Conservation (phyloP, 78 protist species). For the Emiliania huxleyi region DNA sequence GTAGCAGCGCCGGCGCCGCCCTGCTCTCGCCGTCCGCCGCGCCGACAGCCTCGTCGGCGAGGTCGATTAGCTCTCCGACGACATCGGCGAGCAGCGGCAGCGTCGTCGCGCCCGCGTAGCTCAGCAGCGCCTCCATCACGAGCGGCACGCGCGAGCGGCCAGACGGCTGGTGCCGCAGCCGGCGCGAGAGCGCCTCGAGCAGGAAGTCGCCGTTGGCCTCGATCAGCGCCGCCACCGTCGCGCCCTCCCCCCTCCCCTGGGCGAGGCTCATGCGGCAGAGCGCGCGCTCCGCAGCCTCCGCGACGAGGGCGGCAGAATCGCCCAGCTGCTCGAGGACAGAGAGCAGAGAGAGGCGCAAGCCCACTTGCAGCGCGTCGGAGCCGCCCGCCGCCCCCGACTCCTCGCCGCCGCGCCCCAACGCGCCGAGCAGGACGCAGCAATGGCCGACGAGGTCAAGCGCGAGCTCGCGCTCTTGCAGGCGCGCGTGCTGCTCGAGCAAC, state of each 20-base stretch:
- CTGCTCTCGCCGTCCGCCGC: neutral
- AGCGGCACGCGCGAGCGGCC: neutral
- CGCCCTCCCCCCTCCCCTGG: neutral
- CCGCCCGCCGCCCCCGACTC: neutral
- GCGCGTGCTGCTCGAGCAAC: neutral
- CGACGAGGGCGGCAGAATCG: neutral
- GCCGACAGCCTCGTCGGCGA: neutral
- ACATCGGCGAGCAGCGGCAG: neutral
- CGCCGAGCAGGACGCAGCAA: neutral
- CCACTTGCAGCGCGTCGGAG: neutral
- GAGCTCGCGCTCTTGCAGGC: neutral
- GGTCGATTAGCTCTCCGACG: neutral
- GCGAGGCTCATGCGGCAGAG: neutral
- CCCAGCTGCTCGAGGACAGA: neutral
- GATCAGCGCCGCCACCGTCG: neutral
- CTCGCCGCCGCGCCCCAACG: neutral
- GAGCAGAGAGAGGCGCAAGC: neutral
- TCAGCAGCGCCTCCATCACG: neutral
- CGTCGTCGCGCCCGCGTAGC: neutral
- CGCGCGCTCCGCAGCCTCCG: neutral
- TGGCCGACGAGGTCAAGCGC: neutral
- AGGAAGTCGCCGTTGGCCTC: neutral
- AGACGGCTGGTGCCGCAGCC: neutral
- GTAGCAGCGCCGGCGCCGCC: neutral
- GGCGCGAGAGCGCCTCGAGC: neutral